These are phyloP conservation scores for Talaromyces albobiverticillius DNA, from an alignment of 2,329 filamentous ascomycete genomes.

Conservation along the genomic window DNA sequence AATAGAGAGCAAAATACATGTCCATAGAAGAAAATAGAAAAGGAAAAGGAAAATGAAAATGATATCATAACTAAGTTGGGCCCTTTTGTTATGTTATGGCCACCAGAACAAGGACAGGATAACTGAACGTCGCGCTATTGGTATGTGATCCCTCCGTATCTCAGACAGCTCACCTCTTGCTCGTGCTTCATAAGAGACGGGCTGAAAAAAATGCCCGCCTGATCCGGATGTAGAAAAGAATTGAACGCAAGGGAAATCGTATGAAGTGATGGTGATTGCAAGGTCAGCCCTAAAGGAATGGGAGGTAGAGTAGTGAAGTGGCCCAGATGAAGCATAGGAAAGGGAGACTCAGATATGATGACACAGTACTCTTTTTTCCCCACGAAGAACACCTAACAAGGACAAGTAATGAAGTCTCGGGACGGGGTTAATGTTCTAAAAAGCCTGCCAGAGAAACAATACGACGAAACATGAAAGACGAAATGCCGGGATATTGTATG, in stretches of 20 bases:
- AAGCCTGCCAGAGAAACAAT: slow-evolving; percentile 11
- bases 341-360: neutral
- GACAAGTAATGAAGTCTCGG: slow-evolving; percentile 6
- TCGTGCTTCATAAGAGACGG: neutral
- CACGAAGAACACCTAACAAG: slow-evolving; percentile 8
- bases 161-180: neutral
- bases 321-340: neutral
- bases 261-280: neutral
- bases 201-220: neutral
- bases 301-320: neutral
- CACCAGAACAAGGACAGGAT: neutral
- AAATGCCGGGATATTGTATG: slow-evolving; percentile 7
- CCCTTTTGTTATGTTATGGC: neutral
- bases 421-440: slow-evolving; percentile 13
- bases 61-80: neutral
- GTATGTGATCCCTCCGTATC: neutral
- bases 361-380: neutral
- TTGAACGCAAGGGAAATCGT: neutral
- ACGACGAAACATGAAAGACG: slow-evolving; percentile 3
- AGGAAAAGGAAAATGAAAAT: neutral
- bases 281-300: no score
- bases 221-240: neutral
- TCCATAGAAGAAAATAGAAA: slow-evolving; percentile 13
- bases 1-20: slow-evolving; percentile 16
- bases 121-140: neutral